These are phyloP conservation scores for Malassezia caprae DNA, from an alignment of 1,284 basidiomycete genomes.

Conservation along the genomic window DNA sequence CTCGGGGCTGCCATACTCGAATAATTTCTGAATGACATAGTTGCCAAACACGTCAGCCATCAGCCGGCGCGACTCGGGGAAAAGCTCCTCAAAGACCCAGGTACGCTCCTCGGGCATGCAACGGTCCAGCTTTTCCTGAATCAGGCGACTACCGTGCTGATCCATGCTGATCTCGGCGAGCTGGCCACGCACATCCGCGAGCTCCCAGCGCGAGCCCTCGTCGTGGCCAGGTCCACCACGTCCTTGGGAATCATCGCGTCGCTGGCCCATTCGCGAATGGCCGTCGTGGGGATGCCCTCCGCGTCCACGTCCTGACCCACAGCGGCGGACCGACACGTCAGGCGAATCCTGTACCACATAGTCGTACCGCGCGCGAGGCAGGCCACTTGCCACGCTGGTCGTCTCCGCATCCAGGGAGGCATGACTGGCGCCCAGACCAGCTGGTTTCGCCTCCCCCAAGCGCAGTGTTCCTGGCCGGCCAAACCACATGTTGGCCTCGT, in stretches of 20 bases:
- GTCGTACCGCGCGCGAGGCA: not conserved
- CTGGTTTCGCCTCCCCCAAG: constrained; percentile 3
- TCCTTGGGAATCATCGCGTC: not conserved
- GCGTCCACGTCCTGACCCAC: not conserved
- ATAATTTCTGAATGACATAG: constrained; percentile 85
- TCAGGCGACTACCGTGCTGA: constrained; percentile 69
- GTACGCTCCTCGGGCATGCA: constrained; percentile 59
- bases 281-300: not conserved
- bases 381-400: not conserved
- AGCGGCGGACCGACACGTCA: not conserved
- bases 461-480: constrained; percentile 15
- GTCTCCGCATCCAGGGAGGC: not conserved
- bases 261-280: not conserved
- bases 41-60: constrained; percentile 96
- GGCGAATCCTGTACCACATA: not conserved
- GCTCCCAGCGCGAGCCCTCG: constrained; percentile 22
- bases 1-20: constrained; percentile 70
- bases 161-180: constrained; percentile 87
- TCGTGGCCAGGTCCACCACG: not conserved
- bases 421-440: not conserved
- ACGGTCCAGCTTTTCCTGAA: constrained; percentile 44
- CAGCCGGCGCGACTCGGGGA: constrained; percentile 67
- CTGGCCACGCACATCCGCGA: constrained; percentile 72
- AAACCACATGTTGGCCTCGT: constrained; percentile 7
- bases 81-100: constrained; percentile 77